Conservation (phyloP, 2,329 filamentous ascomycete species). For the Taxawa tesnikishii region DNA sequence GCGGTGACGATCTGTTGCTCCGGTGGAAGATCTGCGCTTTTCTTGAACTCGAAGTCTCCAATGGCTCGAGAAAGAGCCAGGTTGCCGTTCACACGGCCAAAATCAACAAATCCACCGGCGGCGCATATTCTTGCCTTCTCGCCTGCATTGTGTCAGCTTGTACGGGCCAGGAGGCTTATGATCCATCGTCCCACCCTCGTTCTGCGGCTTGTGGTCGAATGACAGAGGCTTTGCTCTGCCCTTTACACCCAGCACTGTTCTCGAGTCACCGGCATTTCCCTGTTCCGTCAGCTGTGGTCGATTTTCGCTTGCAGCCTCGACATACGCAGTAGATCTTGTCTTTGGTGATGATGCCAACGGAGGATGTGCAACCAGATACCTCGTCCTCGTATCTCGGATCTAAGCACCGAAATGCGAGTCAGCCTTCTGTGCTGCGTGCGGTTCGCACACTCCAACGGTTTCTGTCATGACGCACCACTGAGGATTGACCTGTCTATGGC, state of each 20-base stretch:
- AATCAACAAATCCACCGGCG: constrained; percentile 95
- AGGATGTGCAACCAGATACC: constrained; percentile 93
- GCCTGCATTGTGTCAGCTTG: constrained; percentile 38
- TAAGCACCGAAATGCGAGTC: constrained; percentile 28
- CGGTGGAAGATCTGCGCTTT: constrained; percentile 91
- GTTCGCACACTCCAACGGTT: not conserved
- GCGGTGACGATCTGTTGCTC: constrained; percentile 98
- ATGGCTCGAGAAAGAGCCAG: constrained; percentile 92
- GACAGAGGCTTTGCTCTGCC: constrained; percentile 93
- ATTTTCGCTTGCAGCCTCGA: too few species aligned
- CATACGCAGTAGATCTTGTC: constrained; percentile 92
- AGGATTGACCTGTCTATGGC: constrained; percentile 93
- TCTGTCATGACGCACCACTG: constrained; percentile 54
- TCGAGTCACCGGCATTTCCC: constrained; percentile 95
- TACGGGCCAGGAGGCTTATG: not conserved
- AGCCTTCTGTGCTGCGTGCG: constrained; percentile 5
- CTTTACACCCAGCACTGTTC: constrained; percentile 91
- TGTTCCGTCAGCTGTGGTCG: constrained; percentile 33
- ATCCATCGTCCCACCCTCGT: constrained; percentile 58
- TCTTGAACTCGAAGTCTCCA: constrained; percentile 99
- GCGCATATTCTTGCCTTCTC: constrained; percentile 95
- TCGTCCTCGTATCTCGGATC: constrained; percentile 96
- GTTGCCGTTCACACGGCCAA: constrained; percentile 96
- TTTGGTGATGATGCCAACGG: constrained; percentile 75
- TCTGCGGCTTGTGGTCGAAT: constrained; percentile 98